Evolutionary conservation across 2,329 filamentous ascomycete species (phyloP).

Genomic region (Fusarium acutatum): DNA sequence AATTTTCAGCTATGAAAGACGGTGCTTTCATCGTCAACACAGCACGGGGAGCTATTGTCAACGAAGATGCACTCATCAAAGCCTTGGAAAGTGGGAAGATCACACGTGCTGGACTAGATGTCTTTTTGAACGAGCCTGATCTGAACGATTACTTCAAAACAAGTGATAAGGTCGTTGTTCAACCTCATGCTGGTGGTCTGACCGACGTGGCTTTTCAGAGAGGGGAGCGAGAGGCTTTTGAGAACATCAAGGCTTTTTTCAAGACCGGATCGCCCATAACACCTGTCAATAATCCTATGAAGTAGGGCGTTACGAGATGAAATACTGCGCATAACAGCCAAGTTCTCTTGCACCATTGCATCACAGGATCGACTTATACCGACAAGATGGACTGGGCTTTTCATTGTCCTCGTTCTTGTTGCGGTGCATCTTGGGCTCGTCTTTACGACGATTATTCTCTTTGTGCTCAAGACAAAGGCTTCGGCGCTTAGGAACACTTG

Average conservation of each 20-base stretch:
- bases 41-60: constrained; percentile 57
- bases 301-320: rapidly evolving
- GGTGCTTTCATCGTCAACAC: constrained; percentile 60
- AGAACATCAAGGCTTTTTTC: constrained; percentile 54
- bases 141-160: constrained; percentile 51
- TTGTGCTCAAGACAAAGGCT: background rate
- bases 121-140: constrained; percentile 55
- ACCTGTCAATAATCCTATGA: constrained; percentile 44
- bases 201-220: constrained; percentile 55
- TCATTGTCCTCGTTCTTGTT: background rate
- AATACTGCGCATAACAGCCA: background rate
- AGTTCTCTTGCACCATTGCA: background rate
- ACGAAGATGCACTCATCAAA: constrained; percentile 57
- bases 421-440: background rate
- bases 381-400: background rate
- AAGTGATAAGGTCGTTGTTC: constrained; percentile 52
- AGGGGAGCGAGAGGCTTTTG: constrained; percentile 55
- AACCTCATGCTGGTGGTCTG: constrained; percentile 56
- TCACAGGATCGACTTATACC: background rate
- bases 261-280: constrained; percentile 49
- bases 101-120: constrained; percentile 58
- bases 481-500: background rate
- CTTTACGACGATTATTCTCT: background rate
- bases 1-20: constrained; percentile 58
- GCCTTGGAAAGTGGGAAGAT: constrained; percentile 58